Conservation (phyloP, 345 rosid genomes). For the Viola odorata region DNA sequence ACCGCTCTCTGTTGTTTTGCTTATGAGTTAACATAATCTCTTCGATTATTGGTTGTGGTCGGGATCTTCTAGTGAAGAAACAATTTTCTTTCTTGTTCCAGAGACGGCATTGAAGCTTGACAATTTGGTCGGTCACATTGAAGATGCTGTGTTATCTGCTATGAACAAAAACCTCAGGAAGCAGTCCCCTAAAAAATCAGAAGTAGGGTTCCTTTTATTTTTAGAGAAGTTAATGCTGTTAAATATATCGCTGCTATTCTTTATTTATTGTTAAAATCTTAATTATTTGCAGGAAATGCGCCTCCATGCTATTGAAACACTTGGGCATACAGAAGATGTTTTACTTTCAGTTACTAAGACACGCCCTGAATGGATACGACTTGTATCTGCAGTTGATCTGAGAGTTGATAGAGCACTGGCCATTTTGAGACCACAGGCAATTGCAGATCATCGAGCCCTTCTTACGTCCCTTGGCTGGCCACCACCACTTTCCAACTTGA, state of each 20-base stretch:
- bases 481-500: constrained; percentile 59
- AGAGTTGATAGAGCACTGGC: constrained; percentile 92
- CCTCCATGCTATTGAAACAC: constrained; percentile 49
- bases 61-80: constrained; percentile 9
- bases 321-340: constrained; percentile 60
- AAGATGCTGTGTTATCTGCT: constrained; percentile 77
- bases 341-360: constrained; percentile 50
- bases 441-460: constrained; percentile 76
- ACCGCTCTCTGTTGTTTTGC: no score
- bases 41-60: not conserved
- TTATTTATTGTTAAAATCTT: not conserved
- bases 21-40: no score
- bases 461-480: constrained; percentile 93
- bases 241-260: not conserved
- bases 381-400: constrained; percentile 83
- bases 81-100: constrained; percentile 36
- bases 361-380: constrained; percentile 68
- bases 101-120: constrained; percentile 86
- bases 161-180: constrained; percentile 52
- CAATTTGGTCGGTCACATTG: constrained; percentile 76
- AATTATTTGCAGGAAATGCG: constrained; percentile 50
- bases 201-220: constrained; percentile 42
- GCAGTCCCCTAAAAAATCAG: constrained; percentile 44
- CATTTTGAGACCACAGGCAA: constrained; percentile 80
- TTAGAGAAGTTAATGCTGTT: constrained; percentile 4